Evolutionary conservation across 1,284 basidiomycete genomes (phyloP).

Genomic region (Fomes fomentarius): DNA sequence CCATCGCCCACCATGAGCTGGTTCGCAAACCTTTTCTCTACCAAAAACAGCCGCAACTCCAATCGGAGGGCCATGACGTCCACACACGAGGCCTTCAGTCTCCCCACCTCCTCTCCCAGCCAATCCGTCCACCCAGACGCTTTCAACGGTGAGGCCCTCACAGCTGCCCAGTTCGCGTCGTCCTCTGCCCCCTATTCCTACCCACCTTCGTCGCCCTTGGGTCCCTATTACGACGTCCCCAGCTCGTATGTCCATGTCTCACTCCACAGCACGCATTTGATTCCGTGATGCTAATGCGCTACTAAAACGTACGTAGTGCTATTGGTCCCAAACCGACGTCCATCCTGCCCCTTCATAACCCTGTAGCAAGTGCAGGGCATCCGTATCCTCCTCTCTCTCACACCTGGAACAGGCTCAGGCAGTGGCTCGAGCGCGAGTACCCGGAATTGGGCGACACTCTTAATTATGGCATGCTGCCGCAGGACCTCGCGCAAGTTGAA

Average conservation of each 20-base stretch:
- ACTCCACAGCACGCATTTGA: constrained; percentile 7
- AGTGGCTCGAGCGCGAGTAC: constrained; percentile 80
- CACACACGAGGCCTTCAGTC: constrained; percentile 79
- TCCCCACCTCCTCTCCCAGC: constrained; percentile 70
- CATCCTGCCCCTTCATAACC: constrained; percentile 66
- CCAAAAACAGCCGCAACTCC: constrained; percentile 51
- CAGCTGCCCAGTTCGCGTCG: constrained; percentile 48
- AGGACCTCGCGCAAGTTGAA: constrained; percentile 78
- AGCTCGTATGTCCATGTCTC: constrained; percentile 61
- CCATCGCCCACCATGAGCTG: constrained; percentile 58
- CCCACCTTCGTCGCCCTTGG: constrained; percentile 61
- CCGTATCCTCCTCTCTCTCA: constrained; percentile 74
- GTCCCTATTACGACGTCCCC: constrained; percentile 60
- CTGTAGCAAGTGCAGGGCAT: constrained; percentile 43
- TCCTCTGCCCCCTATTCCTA: constrained; percentile 65
- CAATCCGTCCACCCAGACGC: constrained; percentile 56
- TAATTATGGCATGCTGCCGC: constrained; percentile 81
- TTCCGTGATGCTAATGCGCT: constrained; percentile 10
- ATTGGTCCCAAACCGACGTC: constrained; percentile 54
- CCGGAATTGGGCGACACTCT: constrained; percentile 91
- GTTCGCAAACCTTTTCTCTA: constrained; percentile 65
- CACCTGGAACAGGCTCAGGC: constrained; percentile 81
- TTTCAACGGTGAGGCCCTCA: constrained; percentile 56
- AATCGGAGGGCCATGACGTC: constrained; percentile 61
- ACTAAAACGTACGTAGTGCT: constrained; percentile 22